phyloP scores from a whole-genome alignment of 306 rosid species.

The Quercus dentata region DNA sequence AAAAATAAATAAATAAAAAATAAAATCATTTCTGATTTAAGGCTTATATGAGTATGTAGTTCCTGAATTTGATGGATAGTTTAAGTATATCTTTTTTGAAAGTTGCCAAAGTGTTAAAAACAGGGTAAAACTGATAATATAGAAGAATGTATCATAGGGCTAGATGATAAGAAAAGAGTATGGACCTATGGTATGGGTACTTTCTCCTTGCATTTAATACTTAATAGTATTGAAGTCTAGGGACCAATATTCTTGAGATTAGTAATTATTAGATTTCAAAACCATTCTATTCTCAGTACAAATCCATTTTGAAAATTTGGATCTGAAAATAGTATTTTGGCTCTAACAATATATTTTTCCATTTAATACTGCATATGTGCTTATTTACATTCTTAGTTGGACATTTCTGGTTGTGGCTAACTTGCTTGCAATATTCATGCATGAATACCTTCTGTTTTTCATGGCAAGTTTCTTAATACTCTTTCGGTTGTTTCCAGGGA shows the following conservation, averaged over 20 bases:
- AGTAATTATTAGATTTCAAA: background rate
- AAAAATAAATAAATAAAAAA: too few relatives aligned
- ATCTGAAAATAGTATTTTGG: background rate
- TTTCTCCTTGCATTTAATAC: background rate
- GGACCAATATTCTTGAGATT: background rate
- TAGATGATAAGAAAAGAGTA: background rate
- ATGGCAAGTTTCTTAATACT: background rate
- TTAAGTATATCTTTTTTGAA: too few relatives aligned
- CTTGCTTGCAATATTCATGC: too few relatives aligned
- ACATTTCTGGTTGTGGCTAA: background rate
- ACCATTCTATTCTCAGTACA: background rate
- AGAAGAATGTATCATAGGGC: background rate
- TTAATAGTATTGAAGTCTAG: background rate
- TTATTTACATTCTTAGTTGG: too few relatives aligned
- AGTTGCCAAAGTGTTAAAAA: too few relatives aligned
- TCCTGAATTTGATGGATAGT: too few relatives aligned
- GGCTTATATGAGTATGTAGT: too few relatives aligned
- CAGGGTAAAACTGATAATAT: too few relatives aligned
- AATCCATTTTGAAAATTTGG: background rate
- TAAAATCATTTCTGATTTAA: too few relatives aligned
- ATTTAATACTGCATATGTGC: too few relatives aligned
- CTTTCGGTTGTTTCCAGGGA: conserved; percentile 55
- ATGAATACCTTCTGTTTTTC: too few relatives aligned
- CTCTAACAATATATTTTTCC: too few relatives aligned
- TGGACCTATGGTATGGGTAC: background rate